Evolutionary conservation across 1,284 basidiomycete genomes (phyloP).

Genomic region (Ganoderma leucocontextum): DNA sequence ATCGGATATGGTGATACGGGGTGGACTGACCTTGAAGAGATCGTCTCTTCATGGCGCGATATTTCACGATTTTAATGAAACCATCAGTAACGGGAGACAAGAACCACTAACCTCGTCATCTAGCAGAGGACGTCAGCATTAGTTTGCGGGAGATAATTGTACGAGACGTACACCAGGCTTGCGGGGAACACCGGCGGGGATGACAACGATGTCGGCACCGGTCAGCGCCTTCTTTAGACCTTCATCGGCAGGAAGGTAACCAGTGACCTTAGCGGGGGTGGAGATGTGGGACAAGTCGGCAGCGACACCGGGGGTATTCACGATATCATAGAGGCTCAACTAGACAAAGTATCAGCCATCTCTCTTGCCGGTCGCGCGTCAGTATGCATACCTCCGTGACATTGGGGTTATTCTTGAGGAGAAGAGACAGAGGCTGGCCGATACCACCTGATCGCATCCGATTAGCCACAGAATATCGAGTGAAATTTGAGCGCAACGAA

Average conservation of each 20-base stretch:
- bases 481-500: slow-evolving; percentile 39
- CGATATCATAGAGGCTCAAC: slow-evolving; percentile 95
- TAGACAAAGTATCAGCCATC: slow-evolving; percentile 37
- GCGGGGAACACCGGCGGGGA: slow-evolving; percentile 97
- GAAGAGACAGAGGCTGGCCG: slow-evolving; percentile 91
- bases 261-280: slow-evolving; percentile 82
- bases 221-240: slow-evolving; percentile 86
- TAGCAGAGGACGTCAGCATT: slow-evolving; percentile 40
- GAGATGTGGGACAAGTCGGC: slow-evolving; percentile 93
- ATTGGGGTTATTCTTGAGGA: slow-evolving; percentile 87
- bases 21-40: slow-evolving; percentile 82
- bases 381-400: slow-evolving; percentile 70
- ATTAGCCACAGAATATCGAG: slow-evolving; percentile 2
- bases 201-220: slow-evolving; percentile 91
- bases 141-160: slow-evolving; percentile 10
- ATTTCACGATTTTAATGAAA: neutral
- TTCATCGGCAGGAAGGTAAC: slow-evolving; percentile 77
- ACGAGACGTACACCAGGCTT: slow-evolving; percentile 84
- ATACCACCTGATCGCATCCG: slow-evolving; percentile 72
- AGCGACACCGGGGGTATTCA: slow-evolving; percentile 95
- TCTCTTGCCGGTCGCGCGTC: no score
- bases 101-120: slow-evolving; percentile 76
- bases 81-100: slow-evolving; percentile 18
- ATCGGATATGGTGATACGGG: neutral
- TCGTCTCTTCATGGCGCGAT: slow-evolving; percentile 74